Evolutionary conservation across 2,329 filamentous ascomycete genomes (phyloP).

Genomic region (Colletotrichum liriopes): DNA sequence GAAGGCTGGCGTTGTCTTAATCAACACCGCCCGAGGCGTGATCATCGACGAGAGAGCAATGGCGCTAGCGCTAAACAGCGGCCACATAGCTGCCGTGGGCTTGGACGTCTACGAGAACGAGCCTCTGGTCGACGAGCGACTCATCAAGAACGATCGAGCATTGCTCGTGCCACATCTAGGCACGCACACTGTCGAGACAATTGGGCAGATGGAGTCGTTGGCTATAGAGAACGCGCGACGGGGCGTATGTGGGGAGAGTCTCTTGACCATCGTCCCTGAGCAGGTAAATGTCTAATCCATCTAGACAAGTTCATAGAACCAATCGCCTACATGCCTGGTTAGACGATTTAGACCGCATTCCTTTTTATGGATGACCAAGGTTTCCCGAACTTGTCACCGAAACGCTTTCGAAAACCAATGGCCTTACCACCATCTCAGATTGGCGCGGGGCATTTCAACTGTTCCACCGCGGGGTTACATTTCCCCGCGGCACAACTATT

Average conservation of each 20-base stretch:
- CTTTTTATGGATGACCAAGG: not conserved
- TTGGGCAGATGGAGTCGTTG: constrained; percentile 48
- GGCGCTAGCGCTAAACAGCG: constrained; percentile 66
- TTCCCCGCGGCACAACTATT: constrained; percentile 27
- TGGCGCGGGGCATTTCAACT: not conserved
- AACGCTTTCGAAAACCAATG: not conserved
- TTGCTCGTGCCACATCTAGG: constrained; percentile 79
- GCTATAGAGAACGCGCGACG: constrained; percentile 50
- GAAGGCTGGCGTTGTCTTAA: constrained; percentile 70
- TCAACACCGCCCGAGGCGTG: constrained; percentile 72
- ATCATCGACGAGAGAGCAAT: constrained; percentile 71
- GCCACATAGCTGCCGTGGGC: constrained; percentile 68
- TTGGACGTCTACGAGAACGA: constrained; percentile 72
- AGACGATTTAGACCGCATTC: not conserved
- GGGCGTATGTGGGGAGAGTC: constrained; percentile 38
- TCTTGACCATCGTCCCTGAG: constrained; percentile 45
- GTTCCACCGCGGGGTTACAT: not conserved
- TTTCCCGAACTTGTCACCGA: not conserved
- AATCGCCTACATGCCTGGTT: not conserved
- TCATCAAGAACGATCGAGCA: constrained; percentile 72
- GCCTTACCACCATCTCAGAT: not conserved
- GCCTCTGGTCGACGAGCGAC: constrained; percentile 73
- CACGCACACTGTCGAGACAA: constrained; percentile 73
- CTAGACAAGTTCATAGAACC: not conserved
- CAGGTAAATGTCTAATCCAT: constrained; percentile 1